Evolutionary conservation across 805 yeast species (phyloP), one percentile per base, ranked within the genome.

Genomic region (Sugiyamaella qingdaonensis): DNA sequence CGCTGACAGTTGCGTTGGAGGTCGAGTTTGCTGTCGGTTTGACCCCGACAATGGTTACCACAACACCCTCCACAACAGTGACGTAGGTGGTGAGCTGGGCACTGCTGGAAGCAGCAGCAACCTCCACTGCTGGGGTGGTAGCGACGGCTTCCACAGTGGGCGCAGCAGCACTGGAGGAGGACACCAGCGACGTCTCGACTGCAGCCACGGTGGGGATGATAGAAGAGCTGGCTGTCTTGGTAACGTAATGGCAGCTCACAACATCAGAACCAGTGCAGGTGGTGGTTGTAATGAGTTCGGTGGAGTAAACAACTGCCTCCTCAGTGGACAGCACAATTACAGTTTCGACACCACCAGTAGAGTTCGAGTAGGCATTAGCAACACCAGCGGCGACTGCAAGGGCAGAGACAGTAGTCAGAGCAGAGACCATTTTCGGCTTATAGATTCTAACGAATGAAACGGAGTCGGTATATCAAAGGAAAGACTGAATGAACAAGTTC

Each of bases 191-290:
- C 29, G 48, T 11, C 31, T 13, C 50, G 18, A 34, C 43, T 11
- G 43, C 36, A 21, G 51, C 45, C 34, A 34, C 33, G 16, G 49
- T 10, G 4, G 36, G 18, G 11, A 14, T 35, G 7, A n/a, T 16
- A 43, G 48, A 45, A 13, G 46, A 18, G 34, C 36, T 21, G 21
- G 55, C 44, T 34, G 57, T 43, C 35, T 50, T 33, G 48, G 58
- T 55, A 44, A 55, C 49, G 52, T 53, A 53, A 54, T 55, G 56
- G 51, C 58, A 55, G 21, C 56, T 53, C 46, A 52, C 58, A 35
- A 55, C 51, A 43, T 55, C 45, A 49, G 54, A 53, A 64, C 64
- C 54, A 60, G 63, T 33, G 64, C 64, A 54, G 73, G 69, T 18
- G 63, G 71, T 19, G 70, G 47, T 46, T 49, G 58, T 55, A 48